phyloP scores from a whole-genome alignment of 108 stramenopile species.

The Mediolabrus comicus region DNA sequence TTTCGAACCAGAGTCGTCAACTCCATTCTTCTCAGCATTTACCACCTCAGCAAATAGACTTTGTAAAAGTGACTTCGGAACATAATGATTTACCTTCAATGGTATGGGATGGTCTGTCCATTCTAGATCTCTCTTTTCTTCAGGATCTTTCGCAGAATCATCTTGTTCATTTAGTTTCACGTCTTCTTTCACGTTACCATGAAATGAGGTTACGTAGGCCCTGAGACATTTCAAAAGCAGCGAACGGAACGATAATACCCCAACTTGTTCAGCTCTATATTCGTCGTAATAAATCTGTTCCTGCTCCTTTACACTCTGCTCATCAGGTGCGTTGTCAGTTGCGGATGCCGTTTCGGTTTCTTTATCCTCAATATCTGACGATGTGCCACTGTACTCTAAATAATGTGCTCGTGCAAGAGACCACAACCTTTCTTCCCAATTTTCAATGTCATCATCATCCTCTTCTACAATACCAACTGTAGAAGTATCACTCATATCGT shows the following conservation, averaged over 20 bases:
- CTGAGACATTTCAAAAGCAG: constrained; percentile 29
- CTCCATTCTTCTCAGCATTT: constrained; percentile 9
- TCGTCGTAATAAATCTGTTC: constrained; percentile 20
- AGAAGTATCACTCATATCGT: constrained; percentile 21
- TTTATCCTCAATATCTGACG: background rate
- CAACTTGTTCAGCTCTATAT: constrained; percentile 23
- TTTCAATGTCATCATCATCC: constrained; percentile 23
- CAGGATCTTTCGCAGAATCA: background rate
- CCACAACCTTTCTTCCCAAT: constrained; percentile 51
- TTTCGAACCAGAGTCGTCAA: background rate
- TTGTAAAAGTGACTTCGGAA: constrained; percentile 23
- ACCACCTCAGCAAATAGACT: constrained; percentile 36
- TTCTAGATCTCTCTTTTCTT: background rate
- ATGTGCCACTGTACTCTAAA: constrained; percentile 8
- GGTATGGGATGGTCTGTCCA: constrained; percentile 8
- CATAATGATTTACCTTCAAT: constrained; percentile 21
- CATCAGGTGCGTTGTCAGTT: constrained; percentile 9
- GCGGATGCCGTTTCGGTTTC: background rate
- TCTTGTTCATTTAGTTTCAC: background rate
- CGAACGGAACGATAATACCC: constrained; percentile 33
- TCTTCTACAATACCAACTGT: constrained; percentile 23
- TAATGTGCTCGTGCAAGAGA: constrained; percentile 38
- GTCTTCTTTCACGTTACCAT: constrained; percentile 7
- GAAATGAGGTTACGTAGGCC: constrained; percentile 33
- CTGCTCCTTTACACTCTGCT: constrained; percentile 31